Conservation (phyloP, 169 alveolate species). For the Toxoplasma gondii region DNA sequence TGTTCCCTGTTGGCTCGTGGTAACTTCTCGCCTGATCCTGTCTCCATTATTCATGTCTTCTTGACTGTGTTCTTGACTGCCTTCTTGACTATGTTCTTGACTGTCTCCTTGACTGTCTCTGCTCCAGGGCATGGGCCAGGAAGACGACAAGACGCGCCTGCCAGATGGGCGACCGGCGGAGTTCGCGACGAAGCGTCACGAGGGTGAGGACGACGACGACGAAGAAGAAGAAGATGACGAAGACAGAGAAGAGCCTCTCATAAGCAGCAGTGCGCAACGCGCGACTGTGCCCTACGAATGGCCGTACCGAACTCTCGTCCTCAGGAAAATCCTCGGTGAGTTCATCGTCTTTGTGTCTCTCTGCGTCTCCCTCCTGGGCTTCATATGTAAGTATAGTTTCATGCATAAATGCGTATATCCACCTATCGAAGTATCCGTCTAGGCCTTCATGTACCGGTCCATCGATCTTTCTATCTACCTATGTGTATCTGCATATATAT, state of each 20-base stretch:
- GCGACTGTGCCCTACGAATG: constrained; percentile 62
- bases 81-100: too few species aligned
- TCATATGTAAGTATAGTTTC: neutral
- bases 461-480: too few species aligned
- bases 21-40: too few species aligned
- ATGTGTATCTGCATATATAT: neutral
- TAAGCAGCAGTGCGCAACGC: neutral
- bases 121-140: constrained; percentile 70
- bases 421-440: neutral
- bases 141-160: constrained; percentile 63
- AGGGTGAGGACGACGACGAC: neutral
- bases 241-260: constrained; percentile 14
- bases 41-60: neutral
- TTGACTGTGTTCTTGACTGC: neutral
- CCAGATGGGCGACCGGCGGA: constrained; percentile 70
- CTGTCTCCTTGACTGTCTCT: too few species aligned
- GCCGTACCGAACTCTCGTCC: constrained; percentile 58
- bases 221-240: constrained; percentile 31
- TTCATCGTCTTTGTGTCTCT: neutral
- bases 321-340: constrained; percentile 50
- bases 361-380: neutral
- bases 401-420: neutral
- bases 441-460: too few species aligned
- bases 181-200: constrained; percentile 47
- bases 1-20: too few species aligned